A percentile compares a stretch with the other conserved stretches of the same genome.
phyloP scores from a whole-genome alignment of 2,329 filamentous ascomycete genomes.

The Verticillium dahliae region DNA sequence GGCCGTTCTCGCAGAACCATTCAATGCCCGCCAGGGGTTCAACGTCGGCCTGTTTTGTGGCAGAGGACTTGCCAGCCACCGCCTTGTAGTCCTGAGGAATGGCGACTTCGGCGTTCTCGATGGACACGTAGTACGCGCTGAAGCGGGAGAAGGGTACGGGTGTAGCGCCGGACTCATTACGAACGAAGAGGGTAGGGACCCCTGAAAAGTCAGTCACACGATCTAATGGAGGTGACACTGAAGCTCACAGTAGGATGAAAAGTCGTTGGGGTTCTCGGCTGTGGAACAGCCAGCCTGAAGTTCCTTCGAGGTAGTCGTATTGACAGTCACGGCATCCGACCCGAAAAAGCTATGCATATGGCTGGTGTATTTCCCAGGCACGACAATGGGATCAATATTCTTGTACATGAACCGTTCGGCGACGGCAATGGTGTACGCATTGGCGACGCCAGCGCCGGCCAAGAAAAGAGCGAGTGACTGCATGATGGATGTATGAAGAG shows the following conservation, averaged over 20 bases:
- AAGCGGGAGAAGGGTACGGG: slow-evolving; percentile 29
- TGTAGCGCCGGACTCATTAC: slow-evolving; percentile 21
- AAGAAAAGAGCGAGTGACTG: slow-evolving; percentile 3
- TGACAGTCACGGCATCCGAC: slow-evolving; percentile 22
- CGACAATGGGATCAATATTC: slow-evolving; percentile 24
- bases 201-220: slow-evolving; percentile 6
- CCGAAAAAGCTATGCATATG: slow-evolving; percentile 29
- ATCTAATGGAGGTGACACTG: background rate
- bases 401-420: slow-evolving; percentile 21
- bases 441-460: slow-evolving; percentile 9
- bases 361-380: slow-evolving; percentile 20
- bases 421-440: slow-evolving; percentile 16
- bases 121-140: slow-evolving; percentile 37
- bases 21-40: slow-evolving; percentile 12
- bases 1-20: slow-evolving; percentile 24
- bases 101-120: slow-evolving; percentile 32
- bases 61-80: slow-evolving; percentile 31
- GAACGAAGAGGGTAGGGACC: slow-evolving; percentile 33
- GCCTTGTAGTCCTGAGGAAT: slow-evolving; percentile 35
- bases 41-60: slow-evolving; percentile 16
- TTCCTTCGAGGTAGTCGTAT: slow-evolving; percentile 17
- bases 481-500: slow-evolving; percentile 1
- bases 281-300: slow-evolving; percentile 36
- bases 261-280: slow-evolving; percentile 38
- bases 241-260: slow-evolving; percentile 32